These are phyloP conservation scores for Kodamaea arcana DNA, from an alignment of 1,139 yeast species.

Conservation along the genomic window DNA sequence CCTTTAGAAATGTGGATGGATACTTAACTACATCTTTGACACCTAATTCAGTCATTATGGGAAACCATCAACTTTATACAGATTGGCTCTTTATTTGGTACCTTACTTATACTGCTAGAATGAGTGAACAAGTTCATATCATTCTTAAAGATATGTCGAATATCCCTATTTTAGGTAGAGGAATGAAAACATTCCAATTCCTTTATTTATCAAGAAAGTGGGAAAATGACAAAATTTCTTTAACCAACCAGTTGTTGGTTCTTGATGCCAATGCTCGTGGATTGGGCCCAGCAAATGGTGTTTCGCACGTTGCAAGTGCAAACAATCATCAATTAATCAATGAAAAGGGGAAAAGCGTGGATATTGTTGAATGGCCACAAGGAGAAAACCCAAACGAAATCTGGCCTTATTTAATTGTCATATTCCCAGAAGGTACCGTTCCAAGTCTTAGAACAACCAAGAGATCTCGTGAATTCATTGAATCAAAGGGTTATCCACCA, in stretches of 20 bases:
- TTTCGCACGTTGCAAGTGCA: constrained; percentile 27
- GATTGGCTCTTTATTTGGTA: constrained; percentile 97
- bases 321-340: constrained; percentile 7
- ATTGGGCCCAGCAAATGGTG: constrained; percentile 51
- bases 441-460: constrained; percentile 61
- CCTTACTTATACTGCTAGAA: constrained; percentile 62
- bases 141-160: constrained; percentile 72
- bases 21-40: constrained; percentile 18
- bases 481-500: constrained; percentile 39
- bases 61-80: constrained; percentile 90
- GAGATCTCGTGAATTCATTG: constrained; percentile 56
- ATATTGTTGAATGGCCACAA: constrained; percentile 32
- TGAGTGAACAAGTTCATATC: constrained; percentile 63
- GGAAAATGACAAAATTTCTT: constrained; percentile 63
- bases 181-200: constrained; percentile 78
- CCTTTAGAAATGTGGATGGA: constrained; percentile 19
- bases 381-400: constrained; percentile 27
- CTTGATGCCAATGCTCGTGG: constrained; percentile 54
- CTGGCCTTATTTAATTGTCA: constrained; percentile 53
- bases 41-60: constrained; percentile 58
- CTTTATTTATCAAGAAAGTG: constrained; percentile 82
- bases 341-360: constrained; percentile 10
- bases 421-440: constrained; percentile 96
- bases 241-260: constrained; percentile 53
- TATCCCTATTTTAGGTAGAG: constrained; percentile 79